phyloP scores from a whole-genome alignment of 805 yeast genomes.

The Barnettozyma vustinii region DNA sequence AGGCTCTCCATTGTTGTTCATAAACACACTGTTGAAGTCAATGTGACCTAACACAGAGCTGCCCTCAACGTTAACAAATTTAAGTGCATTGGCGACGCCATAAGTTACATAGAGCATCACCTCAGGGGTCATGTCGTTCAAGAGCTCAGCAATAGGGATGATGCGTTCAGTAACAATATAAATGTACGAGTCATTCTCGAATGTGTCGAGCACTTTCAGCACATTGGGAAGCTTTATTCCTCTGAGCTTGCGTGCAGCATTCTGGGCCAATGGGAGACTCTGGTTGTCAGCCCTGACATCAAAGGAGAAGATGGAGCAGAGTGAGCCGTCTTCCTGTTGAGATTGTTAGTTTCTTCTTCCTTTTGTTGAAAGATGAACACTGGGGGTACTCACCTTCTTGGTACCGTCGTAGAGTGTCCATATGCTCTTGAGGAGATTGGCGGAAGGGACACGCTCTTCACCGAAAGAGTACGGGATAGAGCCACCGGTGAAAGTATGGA shows the following conservation, averaged over 20 bases:
- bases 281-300: conserved; percentile 38
- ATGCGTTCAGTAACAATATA: conserved; percentile 68
- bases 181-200: conserved; percentile 51
- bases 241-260: conserved; percentile 43
- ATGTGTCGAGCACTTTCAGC: conserved; percentile 53
- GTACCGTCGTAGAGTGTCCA: conserved; percentile 66
- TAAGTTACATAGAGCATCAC: conserved; percentile 50
- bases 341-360: conserved; percentile 16
- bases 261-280: conserved; percentile 35
- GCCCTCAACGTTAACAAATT: conserved; percentile 50
- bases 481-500: conserved; percentile 49
- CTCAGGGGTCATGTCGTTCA: conserved; percentile 37
- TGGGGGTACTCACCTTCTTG: conserved; percentile 26
- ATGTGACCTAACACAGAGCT: conserved; percentile 61
- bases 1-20: conserved; percentile 75
- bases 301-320: conserved; percentile 64
- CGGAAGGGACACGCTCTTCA: conserved; percentile 31
- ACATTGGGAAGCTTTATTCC: conserved; percentile 67
- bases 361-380: not conserved
- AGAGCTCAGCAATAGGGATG: conserved; percentile 38
- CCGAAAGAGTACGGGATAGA: conserved; percentile 56
- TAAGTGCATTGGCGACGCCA: conserved; percentile 48
- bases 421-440: conserved; percentile 35
- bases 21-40: conserved; percentile 51
- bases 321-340: conserved; percentile 42